Evolutionary conservation across 2,329 filamentous ascomycete genomes (phyloP), one percentile per base, ranked within the genome.

Genomic region (Westerdykella ornata): DNA sequence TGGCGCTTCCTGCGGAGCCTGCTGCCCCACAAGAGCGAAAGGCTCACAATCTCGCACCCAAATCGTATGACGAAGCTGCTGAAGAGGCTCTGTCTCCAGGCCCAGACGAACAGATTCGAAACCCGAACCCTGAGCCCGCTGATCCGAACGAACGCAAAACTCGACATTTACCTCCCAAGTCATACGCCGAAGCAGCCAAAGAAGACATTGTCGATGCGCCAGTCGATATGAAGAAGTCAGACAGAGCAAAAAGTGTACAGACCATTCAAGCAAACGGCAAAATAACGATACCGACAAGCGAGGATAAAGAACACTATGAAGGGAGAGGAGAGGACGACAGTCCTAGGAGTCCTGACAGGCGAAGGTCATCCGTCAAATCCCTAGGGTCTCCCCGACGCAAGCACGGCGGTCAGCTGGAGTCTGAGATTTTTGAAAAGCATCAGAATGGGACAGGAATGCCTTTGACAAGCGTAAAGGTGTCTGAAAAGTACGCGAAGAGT

Each of bases 381-480:
- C 54, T 55, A 29, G 59, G 56, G 13, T 60, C 60, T 4, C 41
- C 55, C n/a, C 55, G 53, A 17, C 49, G 51, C 44, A 62, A 59
- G 33, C 50, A 57, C 18, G 56, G 52, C 45, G 58, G 57, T 32
- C 47, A 51, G 33, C 36, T 53, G 7, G 35, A 51, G n/a, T 41
- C 42, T 13, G 12, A 71, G 7, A 45, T 72, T 11, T 69, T 69
- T 39, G 68, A 74, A 54, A 69, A 69, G 44, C 62, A 72, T 37
- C 49, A 59, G 29, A 67, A 69, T 47, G 64, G 64, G 43, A 62
- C 70, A 42, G 72, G 72, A 37, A 59, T 71, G 37, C 63, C 66
- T 31, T 54, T 76, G 48, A 68, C 66, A 15, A 72, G 65, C 45
- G 60, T 72, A 36, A 69, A 69, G 53, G 62, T 68, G 9, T 51